Conservation (phyloP, 176 grass and related monocot species). For the Raddia distichophylla region DNA sequence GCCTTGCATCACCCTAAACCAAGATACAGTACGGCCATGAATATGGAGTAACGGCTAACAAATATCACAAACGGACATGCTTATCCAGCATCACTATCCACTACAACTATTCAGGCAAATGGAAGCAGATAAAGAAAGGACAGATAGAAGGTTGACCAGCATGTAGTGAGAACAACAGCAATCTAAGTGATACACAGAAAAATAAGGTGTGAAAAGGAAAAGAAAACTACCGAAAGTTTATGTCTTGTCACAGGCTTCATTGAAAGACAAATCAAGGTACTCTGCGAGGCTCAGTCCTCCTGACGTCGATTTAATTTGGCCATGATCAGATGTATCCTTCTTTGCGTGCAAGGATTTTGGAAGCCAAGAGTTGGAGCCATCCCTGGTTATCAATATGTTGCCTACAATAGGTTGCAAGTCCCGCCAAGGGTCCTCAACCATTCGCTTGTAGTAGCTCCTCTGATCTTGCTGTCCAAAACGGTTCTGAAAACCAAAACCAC, state of each 20-base stretch:
- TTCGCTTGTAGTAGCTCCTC: slow-evolving; percentile 31
- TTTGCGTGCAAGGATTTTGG: slow-evolving; percentile 37
- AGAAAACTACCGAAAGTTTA: not conserved
- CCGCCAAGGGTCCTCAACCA: slow-evolving; percentile 60
- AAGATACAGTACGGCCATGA: not conserved
- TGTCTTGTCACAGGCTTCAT: slow-evolving; percentile 35
- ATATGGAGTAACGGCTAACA: not conserved
- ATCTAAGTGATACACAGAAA: slow-evolving; percentile 12
- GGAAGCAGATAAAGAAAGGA: not conserved
- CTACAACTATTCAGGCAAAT: not conserved
- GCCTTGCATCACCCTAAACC: not conserved
- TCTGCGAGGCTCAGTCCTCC: slow-evolving; percentile 49
- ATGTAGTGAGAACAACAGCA: slow-evolving; percentile 13
- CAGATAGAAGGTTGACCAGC: not conserved
- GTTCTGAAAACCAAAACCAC: slow-evolving; percentile 30
- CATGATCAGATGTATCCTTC: slow-evolving; percentile 37
- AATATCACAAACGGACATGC: not conserved
- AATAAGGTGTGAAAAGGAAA: not conserved
- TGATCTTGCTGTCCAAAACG: slow-evolving; percentile 29
- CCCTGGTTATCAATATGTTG: slow-evolving; percentile 47
- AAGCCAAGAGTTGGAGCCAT: slow-evolving; percentile 37
- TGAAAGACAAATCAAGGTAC: slow-evolving; percentile 58
- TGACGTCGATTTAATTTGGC: slow-evolving; percentile 8
- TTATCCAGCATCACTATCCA: not conserved
- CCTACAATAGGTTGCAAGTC: slow-evolving; percentile 51